A percentile compares a stretch with the other conserved stretches of the same genome.
Conservation (phyloP, 108 stramenopile species). For the Nitzschia sp. region DNA sequence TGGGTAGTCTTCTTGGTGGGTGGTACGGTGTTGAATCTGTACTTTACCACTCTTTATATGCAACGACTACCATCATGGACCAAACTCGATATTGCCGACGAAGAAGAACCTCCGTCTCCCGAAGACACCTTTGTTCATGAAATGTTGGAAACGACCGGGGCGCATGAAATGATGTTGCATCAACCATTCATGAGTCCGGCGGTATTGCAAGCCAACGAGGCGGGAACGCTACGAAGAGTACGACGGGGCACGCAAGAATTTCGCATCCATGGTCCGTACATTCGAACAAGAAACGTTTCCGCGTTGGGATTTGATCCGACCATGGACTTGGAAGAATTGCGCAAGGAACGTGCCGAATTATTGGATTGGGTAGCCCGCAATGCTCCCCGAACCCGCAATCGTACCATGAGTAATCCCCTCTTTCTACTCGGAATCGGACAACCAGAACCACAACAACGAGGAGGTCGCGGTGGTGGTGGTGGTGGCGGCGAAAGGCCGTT, state of each 20-base stretch:
- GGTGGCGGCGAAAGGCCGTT: too few relatives aligned
- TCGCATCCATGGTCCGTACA: slow-evolving; percentile 19
- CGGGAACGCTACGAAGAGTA: slow-evolving; percentile 43
- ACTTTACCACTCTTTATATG: slow-evolving; percentile 49
- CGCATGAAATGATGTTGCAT: slow-evolving; percentile 12
- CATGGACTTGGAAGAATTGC: slow-evolving; percentile 42
- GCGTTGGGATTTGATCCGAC: slow-evolving; percentile 70
- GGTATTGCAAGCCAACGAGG: slow-evolving; percentile 67
- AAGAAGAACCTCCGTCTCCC: slow-evolving; percentile 59
- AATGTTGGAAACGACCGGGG: slow-evolving; percentile 26
- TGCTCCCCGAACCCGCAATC: slow-evolving; percentile 20
- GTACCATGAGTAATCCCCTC: slow-evolving; percentile 18
- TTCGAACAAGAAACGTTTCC: slow-evolving; percentile 45
- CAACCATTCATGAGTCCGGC: slow-evolving; percentile 55
- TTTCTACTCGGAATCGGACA: background rate
- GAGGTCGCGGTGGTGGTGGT: too few relatives aligned
- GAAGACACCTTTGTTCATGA: slow-evolving; percentile 53
- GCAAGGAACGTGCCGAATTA: slow-evolving; percentile 47
- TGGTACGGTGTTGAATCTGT: slow-evolving; percentile 47
- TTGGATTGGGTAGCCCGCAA: slow-evolving; percentile 42
- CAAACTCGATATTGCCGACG: slow-evolving; percentile 38
- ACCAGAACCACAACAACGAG: too few relatives aligned
- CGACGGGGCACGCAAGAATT: slow-evolving; percentile 27
- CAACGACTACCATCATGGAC: slow-evolving; percentile 52
- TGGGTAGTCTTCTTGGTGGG: slow-evolving; percentile 45